These are phyloP conservation scores for Exophiala aquamarina DNA, from an alignment of 2,329 filamentous ascomycete species.

Conservation along the genomic window DNA sequence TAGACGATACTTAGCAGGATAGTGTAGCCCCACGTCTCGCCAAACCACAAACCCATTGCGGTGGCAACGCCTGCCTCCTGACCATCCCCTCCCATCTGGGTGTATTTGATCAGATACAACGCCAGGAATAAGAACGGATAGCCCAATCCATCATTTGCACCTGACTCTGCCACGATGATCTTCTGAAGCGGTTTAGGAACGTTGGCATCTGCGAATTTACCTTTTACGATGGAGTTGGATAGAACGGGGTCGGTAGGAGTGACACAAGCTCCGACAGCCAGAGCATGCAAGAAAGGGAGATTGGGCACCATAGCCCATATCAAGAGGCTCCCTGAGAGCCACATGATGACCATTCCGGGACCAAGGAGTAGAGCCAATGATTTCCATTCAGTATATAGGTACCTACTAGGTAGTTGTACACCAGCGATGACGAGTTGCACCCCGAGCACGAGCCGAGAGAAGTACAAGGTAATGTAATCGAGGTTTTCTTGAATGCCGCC, in stretches of 20 bases:
- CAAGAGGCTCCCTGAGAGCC: conserved; percentile 75
- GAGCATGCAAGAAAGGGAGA: conserved; percentile 71
- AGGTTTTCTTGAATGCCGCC: conserved; percentile 57
- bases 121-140: conserved; percentile 88
- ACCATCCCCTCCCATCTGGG: conserved; percentile 48
- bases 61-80: conserved; percentile 61
- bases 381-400: conserved; percentile 76
- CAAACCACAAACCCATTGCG: conserved; percentile 80
- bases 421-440: conserved; percentile 88
- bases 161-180: conserved; percentile 78
- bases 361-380: conserved; percentile 73
- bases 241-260: conserved; percentile 88
- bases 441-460: conserved; percentile 81
- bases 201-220: conserved; percentile 88
- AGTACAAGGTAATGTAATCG: conserved; percentile 74
- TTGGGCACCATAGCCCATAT: conserved; percentile 74
- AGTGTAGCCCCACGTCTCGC: conserved; percentile 79
- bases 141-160: conserved; percentile 83
- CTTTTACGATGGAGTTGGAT: conserved; percentile 88
- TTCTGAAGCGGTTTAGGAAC: conserved; percentile 78
- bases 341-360: conserved; percentile 84
- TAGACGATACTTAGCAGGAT: conserved; percentile 78
- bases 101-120: conserved; percentile 78
- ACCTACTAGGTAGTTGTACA: conserved; percentile 81
- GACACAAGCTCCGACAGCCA: conserved; percentile 81